Percentiles rank a stretch among this genome's conserved stretches.
These are phyloP conservation scores for Suillus luteus DNA, from an alignment of 768 basidiomycete genomes.

Conservation along the genomic window DNA sequence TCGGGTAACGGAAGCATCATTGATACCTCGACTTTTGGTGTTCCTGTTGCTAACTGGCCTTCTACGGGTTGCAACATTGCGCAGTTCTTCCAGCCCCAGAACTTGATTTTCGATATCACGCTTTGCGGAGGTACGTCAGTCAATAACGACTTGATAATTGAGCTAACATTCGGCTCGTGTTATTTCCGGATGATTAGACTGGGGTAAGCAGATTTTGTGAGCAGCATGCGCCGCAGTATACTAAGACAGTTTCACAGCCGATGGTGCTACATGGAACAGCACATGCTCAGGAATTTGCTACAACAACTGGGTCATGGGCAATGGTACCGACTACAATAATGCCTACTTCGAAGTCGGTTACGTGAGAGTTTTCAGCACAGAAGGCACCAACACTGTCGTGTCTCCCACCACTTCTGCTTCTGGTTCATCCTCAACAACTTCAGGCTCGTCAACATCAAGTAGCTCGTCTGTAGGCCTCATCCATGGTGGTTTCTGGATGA, in stretches of 20 bases:
- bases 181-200: constrained; percentile 25
- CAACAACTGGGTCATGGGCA: constrained; percentile 65
- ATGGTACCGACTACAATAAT: constrained; percentile 58
- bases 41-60: constrained; percentile 72
- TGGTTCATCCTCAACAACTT: constrained; percentile 16
- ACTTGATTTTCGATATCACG: constrained; percentile 74
- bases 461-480: constrained; percentile 14
- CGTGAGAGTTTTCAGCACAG: constrained; percentile 49
- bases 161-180: constrained; percentile 32
- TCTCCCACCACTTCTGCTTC: constrained; percentile 22
- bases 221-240: too few species aligned
- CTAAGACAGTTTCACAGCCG: background rate
- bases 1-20: constrained; percentile 51
- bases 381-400: constrained; percentile 31
- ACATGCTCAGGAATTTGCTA: constrained; percentile 73
- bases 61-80: constrained; percentile 53
- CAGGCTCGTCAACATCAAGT: constrained; percentile 10
- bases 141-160: constrained; percentile 12
- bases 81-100: constrained; percentile 60
- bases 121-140: constrained; percentile 57
- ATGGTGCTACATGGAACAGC: constrained; percentile 50
- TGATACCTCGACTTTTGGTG: constrained; percentile 59
- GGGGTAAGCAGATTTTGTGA: constrained; percentile 25
- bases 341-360: constrained; percentile 76
- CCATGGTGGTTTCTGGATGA: constrained; percentile 11